A percentile compares a stretch with the other conserved stretches of the same genome.
Evolutionary conservation across 805 yeast species (phyloP).

Genomic region (Starmerella vaccinii): DNA sequence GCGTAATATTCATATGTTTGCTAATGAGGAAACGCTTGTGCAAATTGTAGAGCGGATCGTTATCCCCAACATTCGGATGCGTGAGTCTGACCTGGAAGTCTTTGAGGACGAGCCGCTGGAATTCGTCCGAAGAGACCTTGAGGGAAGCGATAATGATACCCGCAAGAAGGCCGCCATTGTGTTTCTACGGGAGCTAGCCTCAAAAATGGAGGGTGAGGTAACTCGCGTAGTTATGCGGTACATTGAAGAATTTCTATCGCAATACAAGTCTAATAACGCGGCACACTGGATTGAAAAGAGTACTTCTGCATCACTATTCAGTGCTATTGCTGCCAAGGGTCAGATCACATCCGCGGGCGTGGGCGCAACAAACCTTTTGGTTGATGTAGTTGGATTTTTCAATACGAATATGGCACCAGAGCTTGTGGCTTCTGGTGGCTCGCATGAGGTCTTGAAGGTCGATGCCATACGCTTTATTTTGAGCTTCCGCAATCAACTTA

Average conservation of each 20-base stretch:
- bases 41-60: slow-evolving; percentile 75
- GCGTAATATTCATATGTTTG: slow-evolving; percentile 52
- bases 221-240: slow-evolving; percentile 67
- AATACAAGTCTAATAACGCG: slow-evolving; percentile 36
- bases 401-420: slow-evolving; percentile 72
- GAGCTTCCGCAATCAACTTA: slow-evolving; percentile 84
- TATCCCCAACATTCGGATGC: slow-evolving; percentile 74
- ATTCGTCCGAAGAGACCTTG: slow-evolving; percentile 82
- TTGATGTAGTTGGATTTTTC: slow-evolving; percentile 83
- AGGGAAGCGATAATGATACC: slow-evolving; percentile 88
- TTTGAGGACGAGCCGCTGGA: slow-evolving; percentile 97
- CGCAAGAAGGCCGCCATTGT: slow-evolving; percentile 90
- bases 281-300: slow-evolving; percentile 78
- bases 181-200: slow-evolving; percentile 76
- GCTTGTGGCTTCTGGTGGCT: slow-evolving; percentile 37
- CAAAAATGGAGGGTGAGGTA: slow-evolving; percentile 59
- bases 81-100: slow-evolving; percentile 81
- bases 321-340: slow-evolving; percentile 87
- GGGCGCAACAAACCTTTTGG: slow-evolving; percentile 68
- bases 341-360: slow-evolving; percentile 79
- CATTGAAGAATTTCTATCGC: slow-evolving; percentile 54
- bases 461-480: slow-evolving; percentile 89
- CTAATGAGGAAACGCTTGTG: slow-evolving; percentile 50
- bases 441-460: slow-evolving; percentile 68
- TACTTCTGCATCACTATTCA: slow-evolving; percentile 72